These are phyloP conservation scores for Pyrenophora teres DNA, from an alignment of 2,329 filamentous ascomycete species.

Conservation along the genomic window DNA sequence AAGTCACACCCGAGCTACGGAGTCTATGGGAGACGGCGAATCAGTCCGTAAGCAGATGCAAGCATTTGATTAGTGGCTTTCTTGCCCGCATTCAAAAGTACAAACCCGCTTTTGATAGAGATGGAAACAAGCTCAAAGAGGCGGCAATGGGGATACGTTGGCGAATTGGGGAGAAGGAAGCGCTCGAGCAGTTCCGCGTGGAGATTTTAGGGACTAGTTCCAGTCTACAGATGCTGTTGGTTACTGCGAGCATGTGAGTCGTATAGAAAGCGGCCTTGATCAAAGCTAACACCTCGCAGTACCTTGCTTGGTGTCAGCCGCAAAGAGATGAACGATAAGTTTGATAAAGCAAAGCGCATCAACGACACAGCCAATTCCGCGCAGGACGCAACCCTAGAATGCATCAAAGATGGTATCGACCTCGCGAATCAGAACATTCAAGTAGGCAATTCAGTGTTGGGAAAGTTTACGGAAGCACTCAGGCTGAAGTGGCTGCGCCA, in stretches of 20 bases:
- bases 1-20: not conserved
- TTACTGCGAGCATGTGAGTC: not conserved
- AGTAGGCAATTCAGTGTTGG: not conserved
- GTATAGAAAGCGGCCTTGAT: not conserved
- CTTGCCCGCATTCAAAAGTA: not conserved
- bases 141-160: slow-evolving; percentile 15
- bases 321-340: not conserved
- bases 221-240: slow-evolving; percentile 15
- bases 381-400: not conserved
- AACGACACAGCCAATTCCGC: not conserved
- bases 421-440: not conserved
- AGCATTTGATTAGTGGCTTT: not conserved
- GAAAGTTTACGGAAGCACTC: not conserved
- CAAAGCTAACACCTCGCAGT: not conserved
- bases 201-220: slow-evolving; percentile 13
- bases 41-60: not conserved
- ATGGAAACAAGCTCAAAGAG: slow-evolving; percentile 2
- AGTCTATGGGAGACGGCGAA: not conserved
- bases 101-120: not conserved
- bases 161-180: slow-evolving; percentile 17
- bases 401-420: not conserved
- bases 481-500: not conserved
- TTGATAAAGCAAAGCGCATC: not conserved
- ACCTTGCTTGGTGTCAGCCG: not conserved
- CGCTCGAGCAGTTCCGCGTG: slow-evolving; percentile 13